Conservation (phyloP, 306 rosid genomes). For the Vachellia pachyceras region DNA sequence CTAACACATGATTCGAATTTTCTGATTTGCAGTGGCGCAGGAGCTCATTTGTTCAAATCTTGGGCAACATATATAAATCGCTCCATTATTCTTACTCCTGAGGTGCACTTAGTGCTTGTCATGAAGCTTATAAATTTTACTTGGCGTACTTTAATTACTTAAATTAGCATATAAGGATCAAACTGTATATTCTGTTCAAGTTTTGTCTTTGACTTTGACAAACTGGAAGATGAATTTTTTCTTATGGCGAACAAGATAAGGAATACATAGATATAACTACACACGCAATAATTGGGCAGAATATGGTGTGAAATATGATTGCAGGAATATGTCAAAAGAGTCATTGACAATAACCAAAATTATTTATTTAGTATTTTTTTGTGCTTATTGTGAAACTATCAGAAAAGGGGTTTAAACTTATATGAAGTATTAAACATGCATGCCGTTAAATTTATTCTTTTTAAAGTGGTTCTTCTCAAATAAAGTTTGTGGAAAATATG, state of each 20-base stretch:
- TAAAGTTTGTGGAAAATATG: not conserved
- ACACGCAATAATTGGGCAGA: not conserved
- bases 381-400: not conserved
- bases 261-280: not conserved
- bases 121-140: conserved; percentile 17
- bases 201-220: not conserved
- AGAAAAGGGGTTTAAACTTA: not conserved
- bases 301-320: not conserved
- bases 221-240: conserved; percentile 15
- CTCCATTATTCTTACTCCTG: conserved; percentile 91
- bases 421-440: not conserved
- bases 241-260: not conserved
- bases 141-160: not conserved
- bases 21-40: conserved; percentile 77
- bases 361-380: not conserved
- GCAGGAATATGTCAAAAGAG: not conserved
- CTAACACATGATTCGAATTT: conserved; percentile 27
- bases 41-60: conserved; percentile 94
- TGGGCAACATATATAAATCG: conserved; percentile 89
- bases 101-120: conserved; percentile 56
- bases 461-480: not conserved
- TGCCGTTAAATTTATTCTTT: conserved; percentile 1
- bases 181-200: not conserved
- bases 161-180: not conserved
- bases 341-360: not conserved